A percentile compares a stretch with the other conserved stretches of the same genome.
Conservation (phyloP, 768 basidiomycete genomes). For the Rickenella mellea region DNA sequence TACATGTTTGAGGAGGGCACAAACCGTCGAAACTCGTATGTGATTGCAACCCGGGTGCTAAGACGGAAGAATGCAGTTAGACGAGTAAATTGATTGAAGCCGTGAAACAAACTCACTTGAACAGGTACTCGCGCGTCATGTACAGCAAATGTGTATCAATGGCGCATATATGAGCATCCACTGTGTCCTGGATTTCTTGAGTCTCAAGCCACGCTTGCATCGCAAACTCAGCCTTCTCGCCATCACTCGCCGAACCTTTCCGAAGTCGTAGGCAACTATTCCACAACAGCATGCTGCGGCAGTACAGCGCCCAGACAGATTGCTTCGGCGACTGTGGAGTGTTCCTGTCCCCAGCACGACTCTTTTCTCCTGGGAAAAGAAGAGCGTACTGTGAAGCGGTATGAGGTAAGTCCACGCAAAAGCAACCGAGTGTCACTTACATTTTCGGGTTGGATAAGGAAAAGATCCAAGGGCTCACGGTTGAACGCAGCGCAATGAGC, state of each 20-base stretch:
- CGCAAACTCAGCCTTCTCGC: conserved; percentile 50
- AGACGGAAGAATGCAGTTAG: conserved; percentile 3
- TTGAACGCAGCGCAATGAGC: conserved; percentile 61
- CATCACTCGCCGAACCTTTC: conserved; percentile 29
- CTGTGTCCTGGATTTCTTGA: conserved; percentile 53
- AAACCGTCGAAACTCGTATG: conserved; percentile 56
- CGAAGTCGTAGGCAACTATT: conserved; percentile 53
- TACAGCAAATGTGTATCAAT: conserved; percentile 59
- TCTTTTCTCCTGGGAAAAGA: conserved; percentile 66
- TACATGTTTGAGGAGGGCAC: conserved; percentile 19
- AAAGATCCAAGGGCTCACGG: conserved; percentile 45
- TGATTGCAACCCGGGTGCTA: conserved; percentile 57
- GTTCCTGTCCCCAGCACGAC: conserved; percentile 21
- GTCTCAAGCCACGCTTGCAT: conserved; percentile 60
- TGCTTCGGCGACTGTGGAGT: conserved; percentile 67
- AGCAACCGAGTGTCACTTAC: conserved; percentile 29
- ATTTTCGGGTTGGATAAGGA: conserved; percentile 54
- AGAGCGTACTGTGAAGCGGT: conserved; percentile 38
- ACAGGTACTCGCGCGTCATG: conserved; percentile 59
- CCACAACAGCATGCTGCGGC: conserved; percentile 77
- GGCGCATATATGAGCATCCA: conserved; percentile 63
- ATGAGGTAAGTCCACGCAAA: conserved; percentile 2
- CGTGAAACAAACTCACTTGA: conserved; percentile 47
- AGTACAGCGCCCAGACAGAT: conserved; percentile 75
- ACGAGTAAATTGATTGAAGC: background rate